Evolutionary conservation across 1,284 basidiomycete genomes (phyloP), one percentile per base, ranked within the genome.

Genomic region (Cryptococcus amylolentus): DNA sequence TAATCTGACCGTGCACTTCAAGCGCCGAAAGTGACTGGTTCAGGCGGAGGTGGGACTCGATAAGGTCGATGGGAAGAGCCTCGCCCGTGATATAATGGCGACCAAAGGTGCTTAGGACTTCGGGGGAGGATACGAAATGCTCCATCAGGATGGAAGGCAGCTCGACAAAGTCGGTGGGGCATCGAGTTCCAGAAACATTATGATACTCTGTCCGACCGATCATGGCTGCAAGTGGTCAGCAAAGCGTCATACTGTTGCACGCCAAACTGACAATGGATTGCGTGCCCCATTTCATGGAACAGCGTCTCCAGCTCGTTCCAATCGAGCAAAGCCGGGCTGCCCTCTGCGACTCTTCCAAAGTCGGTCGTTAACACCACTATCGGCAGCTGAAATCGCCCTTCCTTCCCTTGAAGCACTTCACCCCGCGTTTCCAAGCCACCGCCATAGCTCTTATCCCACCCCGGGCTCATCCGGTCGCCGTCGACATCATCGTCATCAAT

Each of bases 251-350:
- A 27, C n/a, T 5, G 37, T 20, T 35, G 37, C 10, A n/a, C 4
- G 37, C 10, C 23, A 16, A 5, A 81, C 91, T 82, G 69, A 94
- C 94, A 98, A 73, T 98, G 95, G 83, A 98, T 92, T 2, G 96
- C 95, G 76, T 98, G 95, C 0, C 95, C 95, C 94, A 98, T 98
- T 78, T 98, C 95, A 70, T 98, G 95, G 78, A 96, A 97, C 20
- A 98, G 80, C 1, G 95, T 98, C 73, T 90, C 83, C 9, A 98
- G 89, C 68, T 98, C 93, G 68, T 90, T 87, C 94, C 95, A 98
- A 56, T 88, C 86, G 27, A 98, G 77, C 42, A 88, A 79, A 0
- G 89, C 86, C 2, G 90, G 83, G 51, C 62, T 53, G 1, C 86
- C 87, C 37, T 80, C 77, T n/a, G 81, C 79, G 13, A 82, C 63